Base-by-base conservation (phyloP, 345 rosid genomes). In the Litchi chinensis region DNA sequence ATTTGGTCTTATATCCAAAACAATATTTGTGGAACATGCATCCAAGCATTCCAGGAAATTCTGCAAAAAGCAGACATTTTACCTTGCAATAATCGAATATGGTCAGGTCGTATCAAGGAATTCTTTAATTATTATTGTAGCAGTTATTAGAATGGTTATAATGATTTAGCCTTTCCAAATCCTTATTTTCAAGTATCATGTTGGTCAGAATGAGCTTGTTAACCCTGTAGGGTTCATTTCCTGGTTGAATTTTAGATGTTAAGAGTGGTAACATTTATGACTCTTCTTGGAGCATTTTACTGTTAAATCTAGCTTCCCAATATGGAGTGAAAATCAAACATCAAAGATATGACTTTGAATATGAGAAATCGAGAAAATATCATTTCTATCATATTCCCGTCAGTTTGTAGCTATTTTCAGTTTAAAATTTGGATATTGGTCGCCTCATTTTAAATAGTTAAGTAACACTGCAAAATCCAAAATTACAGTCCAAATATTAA, bases 21-120 rank as follows among this genome's bases (percentile, higher is more conserved):
- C 70, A 73, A 26, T 28, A 5, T 10, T 40, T 6, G 1, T 24
- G 26, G 63, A 16, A 15, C 26, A 10, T 48, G 70, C 46, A 10
- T 44, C 10, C 32, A 40, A 64, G 77, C 28, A 43, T 65, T 60
- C 48, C 21, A 73, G 39, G 28, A 60, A 56, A 60, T 28, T 73
- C 37, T 12, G 46, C 28, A 40, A 26, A 26, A 1, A 6, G 32
- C 37, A 39, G 19, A 54, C 46, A 22, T 13, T 1, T 32, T 9
- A 4, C 8, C 4, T 26, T 21, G 73, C 57, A 70, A 52, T 32
- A 1, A 24, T 68, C 8, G 11, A 48, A 4, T 26, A 70, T 24
- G 43, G 8, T 70, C 43, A 0, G 37, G 57, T 57, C 37, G 9
- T 19, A 32, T 24, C 22, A 73, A 39, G 65, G 32, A 10, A 5